Conservation (phyloP, 495 filamentous ascomycete genomes). For the Penicillium bialowiezense region DNA sequence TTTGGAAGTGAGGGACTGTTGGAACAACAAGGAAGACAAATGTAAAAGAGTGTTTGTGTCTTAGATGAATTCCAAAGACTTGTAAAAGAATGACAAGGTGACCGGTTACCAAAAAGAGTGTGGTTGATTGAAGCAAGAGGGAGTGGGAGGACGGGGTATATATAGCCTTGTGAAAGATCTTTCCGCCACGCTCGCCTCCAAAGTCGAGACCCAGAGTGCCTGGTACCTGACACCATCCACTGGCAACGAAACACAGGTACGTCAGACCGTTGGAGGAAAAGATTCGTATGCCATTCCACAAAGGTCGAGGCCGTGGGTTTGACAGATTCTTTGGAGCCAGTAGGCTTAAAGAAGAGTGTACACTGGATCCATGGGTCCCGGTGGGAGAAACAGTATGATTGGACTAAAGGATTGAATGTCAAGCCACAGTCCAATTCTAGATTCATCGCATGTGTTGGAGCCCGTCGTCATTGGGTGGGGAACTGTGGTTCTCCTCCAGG, state of each 20-base stretch:
- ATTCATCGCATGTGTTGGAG: not conserved
- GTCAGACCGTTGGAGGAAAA: slow-evolving; percentile 7
- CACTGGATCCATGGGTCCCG: not conserved
- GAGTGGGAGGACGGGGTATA: slow-evolving; percentile 12
- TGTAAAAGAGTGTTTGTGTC: slow-evolving; percentile 7
- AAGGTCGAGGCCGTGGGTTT: slow-evolving; percentile 17
- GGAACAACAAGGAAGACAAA: slow-evolving; percentile 4
- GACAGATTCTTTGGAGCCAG: slow-evolving; percentile 10
- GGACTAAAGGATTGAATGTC: not conserved
- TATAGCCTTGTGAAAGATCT: slow-evolving; percentile 15
- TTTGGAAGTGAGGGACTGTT: not conserved
- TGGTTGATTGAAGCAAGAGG: slow-evolving; percentile 6
- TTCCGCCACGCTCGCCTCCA: slow-evolving; percentile 17
- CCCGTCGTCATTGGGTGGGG: slow-evolving; percentile 1
- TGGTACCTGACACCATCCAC: slow-evolving; percentile 20
- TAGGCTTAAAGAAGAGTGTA: not conserved
- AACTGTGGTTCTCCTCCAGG: not conserved
- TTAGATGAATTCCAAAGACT: slow-evolving; percentile 2
- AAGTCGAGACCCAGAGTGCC: slow-evolving; percentile 9
- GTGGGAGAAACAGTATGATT: not conserved
- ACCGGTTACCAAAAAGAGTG: slow-evolving; percentile 17
- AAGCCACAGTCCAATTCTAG: not conserved
- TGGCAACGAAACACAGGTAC: slow-evolving; percentile 10
- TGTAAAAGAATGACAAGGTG: slow-evolving; percentile 24
- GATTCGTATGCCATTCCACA: slow-evolving; percentile 13